phyloP scores from a whole-genome alignment of 306 rosid species.

The Gleditsia sinensis region DNA sequence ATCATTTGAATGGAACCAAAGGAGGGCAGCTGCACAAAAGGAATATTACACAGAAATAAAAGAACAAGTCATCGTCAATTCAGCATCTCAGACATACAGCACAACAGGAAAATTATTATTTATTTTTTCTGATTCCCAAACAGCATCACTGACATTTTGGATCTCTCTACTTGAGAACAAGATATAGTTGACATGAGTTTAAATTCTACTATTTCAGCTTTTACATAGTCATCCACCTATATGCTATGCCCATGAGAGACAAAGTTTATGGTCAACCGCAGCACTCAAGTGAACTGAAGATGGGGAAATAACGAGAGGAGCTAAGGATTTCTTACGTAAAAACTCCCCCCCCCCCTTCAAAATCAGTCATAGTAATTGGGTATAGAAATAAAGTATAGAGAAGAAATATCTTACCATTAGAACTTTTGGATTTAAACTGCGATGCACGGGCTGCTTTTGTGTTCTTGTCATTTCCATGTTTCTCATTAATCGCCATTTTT shows the following conservation, averaged over 20 bases:
- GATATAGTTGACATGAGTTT: neutral
- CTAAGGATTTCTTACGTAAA: neutral
- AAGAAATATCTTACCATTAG: constrained; percentile 46
- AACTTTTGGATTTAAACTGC: constrained; percentile 45
- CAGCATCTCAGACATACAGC: constrained; percentile 17
- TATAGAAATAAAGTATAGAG: constrained; percentile 1
- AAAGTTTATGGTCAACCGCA: neutral
- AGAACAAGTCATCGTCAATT: neutral
- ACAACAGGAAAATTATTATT: constrained; percentile 9
- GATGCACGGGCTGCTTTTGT: constrained; percentile 41
- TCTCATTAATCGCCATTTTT: constrained; percentile 39
- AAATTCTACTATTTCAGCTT: neutral
- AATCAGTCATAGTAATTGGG: neutral
- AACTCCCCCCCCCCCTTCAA: neutral
- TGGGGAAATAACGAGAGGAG: neutral
- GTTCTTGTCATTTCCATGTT: constrained; percentile 49
- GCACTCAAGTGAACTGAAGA: neutral
- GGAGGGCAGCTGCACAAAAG: neutral
- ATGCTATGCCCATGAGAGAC: neutral
- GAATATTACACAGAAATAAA: neutral
- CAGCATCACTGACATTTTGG: neutral
- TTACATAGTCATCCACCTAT: constrained; percentile 6
- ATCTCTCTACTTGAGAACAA: neutral
- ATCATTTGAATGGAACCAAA: neutral
- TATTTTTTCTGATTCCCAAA: neutral